Conservation (phyloP, 2,329 filamentous ascomycete genomes). For the Xylaria sp. region DNA sequence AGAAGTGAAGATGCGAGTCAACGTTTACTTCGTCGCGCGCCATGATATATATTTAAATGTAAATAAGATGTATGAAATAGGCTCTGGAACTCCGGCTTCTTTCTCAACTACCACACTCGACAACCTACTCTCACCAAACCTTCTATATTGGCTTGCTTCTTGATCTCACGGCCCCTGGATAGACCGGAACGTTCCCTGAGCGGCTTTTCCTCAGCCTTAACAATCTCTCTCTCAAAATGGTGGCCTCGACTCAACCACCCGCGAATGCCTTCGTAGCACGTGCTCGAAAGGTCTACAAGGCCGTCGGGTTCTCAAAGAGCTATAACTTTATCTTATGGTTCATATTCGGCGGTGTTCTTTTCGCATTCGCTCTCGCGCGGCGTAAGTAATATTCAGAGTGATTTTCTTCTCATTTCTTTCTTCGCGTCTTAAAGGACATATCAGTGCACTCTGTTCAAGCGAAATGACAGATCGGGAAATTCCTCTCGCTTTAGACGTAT, state of each 20-base stretch:
- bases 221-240: constrained; percentile 18
- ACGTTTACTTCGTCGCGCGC: background rate
- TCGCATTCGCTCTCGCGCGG: constrained; percentile 61
- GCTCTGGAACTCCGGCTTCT: background rate
- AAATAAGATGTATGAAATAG: background rate
- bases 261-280: constrained; percentile 33
- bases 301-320: constrained; percentile 64
- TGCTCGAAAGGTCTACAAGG: constrained; percentile 54
- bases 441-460: background rate
- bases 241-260: constrained; percentile 1
- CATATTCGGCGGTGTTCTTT: constrained; percentile 57
- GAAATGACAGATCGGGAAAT: too few relatives aligned
- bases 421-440: background rate
- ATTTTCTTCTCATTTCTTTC: background rate
- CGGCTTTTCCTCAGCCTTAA: background rate
- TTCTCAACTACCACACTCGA: background rate
- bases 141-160: background rate
- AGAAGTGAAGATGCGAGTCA: too few relatives aligned
- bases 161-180: background rate
- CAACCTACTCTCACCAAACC: background rate
- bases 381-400: background rate
- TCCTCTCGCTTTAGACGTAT: background rate
- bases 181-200: background rate
- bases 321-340: constrained; percentile 68
- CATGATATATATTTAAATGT: background rate